phyloP scores from a whole-genome alignment of 352 stramenopile species.

The Phytophthora cryptogea region DNA sequence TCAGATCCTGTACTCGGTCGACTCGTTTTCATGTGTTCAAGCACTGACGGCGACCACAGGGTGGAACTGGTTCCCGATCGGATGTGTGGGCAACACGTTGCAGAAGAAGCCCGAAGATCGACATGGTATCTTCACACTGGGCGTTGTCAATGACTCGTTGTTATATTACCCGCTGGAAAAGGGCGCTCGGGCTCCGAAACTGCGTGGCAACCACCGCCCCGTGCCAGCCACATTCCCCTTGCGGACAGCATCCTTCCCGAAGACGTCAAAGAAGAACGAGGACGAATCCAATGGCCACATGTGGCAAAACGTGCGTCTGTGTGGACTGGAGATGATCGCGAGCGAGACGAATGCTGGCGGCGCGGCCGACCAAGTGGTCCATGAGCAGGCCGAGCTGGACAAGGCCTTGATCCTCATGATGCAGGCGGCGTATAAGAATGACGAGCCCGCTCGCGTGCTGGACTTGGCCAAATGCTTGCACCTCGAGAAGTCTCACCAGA shows the following conservation, averaged over 20 bases:
- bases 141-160: conserved; percentile 73
- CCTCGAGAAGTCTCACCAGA: conserved; percentile 83
- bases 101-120: conserved; percentile 65
- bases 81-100: conserved; percentile 61
- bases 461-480: conserved; percentile 84
- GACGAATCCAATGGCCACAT: conserved; percentile 47
- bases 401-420: conserved; percentile 87
- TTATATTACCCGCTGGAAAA: conserved; percentile 76
- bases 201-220: conserved; percentile 74
- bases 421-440: conserved; percentile 71
- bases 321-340: conserved; percentile 33
- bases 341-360: conserved; percentile 35
- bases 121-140: conserved; percentile 65
- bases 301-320: conserved; percentile 72
- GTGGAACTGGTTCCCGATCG: conserved; percentile 79
- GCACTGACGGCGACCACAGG: conserved; percentile 55
- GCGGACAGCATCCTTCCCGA: conserved; percentile 60
- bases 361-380: conserved; percentile 45
- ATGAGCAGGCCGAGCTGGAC: conserved; percentile 81
- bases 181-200: conserved; percentile 40
- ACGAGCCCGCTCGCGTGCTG: conserved; percentile 69
- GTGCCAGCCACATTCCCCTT: conserved; percentile 72
- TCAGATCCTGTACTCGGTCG: conserved; percentile 69
- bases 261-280: conserved; percentile 43
- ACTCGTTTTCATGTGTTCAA: conserved; percentile 70